Evolutionary conservation across 345 rosid genomes (phyloP).

Genomic region (Brassica incana): DNA sequence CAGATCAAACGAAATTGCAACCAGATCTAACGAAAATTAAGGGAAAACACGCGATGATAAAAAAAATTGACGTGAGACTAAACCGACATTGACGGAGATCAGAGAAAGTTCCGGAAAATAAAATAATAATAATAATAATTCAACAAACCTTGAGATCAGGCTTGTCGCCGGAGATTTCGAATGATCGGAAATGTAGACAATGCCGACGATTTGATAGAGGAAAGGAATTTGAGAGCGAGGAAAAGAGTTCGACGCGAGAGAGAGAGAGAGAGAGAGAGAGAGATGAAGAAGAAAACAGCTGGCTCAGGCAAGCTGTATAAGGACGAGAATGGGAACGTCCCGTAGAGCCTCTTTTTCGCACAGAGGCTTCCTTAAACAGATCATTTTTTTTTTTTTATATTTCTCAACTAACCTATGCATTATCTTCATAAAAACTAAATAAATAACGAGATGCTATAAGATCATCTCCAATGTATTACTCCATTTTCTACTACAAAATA

Average conservation of each 20-base stretch:
- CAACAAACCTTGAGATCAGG: constrained; percentile 41
- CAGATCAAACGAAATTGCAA: constrained; percentile 36
- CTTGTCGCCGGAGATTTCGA: constrained; percentile 23
- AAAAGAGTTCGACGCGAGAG: constrained; percentile 17
- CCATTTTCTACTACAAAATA: too few relatives aligned
- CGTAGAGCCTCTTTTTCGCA: constrained; percentile 21
- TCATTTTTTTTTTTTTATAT: neutral
- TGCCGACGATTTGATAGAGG: constrained; percentile 4
- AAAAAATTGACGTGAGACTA: neutral
- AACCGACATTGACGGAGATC: constrained; percentile 28
- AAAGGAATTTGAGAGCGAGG: constrained; percentile 14
- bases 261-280: constrained; percentile 14
- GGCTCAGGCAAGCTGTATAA: constrained; percentile 15
- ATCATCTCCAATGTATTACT: too few relatives aligned
- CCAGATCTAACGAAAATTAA: constrained; percentile 29
- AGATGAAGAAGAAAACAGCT: constrained; percentile 36
- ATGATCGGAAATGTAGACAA: constrained; percentile 25
- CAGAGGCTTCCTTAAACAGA: constrained; percentile 23
- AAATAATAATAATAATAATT: neutral
- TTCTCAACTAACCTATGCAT: neutral
- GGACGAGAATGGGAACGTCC: constrained; percentile 17
- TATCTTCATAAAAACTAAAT: neutral
- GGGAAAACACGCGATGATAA: neutral
- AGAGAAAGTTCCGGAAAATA: constrained; percentile 9
- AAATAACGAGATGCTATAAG: neutral